Evolutionary conservation across 208 protist genomes (phyloP).

Genomic region (Wallacemonas sp.): DNA sequence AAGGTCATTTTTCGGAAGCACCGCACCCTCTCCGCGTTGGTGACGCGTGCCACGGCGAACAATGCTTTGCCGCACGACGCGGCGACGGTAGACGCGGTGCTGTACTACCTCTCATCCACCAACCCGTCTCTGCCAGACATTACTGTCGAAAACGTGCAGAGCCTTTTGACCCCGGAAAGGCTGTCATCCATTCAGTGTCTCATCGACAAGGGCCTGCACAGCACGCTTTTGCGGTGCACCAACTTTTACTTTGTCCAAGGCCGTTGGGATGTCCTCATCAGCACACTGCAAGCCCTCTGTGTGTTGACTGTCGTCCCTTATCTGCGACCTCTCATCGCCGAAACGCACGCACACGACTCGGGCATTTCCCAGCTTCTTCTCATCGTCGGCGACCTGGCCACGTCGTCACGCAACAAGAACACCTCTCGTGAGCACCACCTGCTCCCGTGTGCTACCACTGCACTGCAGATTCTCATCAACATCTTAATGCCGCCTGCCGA

Average conservation of each 20-base stretch:
- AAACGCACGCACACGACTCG: slow-evolving; percentile 66
- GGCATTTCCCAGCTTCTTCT: slow-evolving; percentile 78
- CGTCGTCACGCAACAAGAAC: slow-evolving; percentile 61
- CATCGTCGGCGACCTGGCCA: slow-evolving; percentile 71
- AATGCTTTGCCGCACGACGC: slow-evolving; percentile 72
- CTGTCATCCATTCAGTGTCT: slow-evolving; percentile 56
- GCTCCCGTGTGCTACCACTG: slow-evolving; percentile 62
- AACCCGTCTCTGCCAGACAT: slow-evolving; percentile 55
- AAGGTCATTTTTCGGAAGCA: slow-evolving; percentile 85
- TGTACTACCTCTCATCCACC: slow-evolving; percentile 63
- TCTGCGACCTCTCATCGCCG: slow-evolving; percentile 67
- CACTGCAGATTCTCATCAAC: slow-evolving; percentile 79
- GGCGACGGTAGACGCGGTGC: slow-evolving; percentile 67
- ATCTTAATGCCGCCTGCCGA: slow-evolving; percentile 69
- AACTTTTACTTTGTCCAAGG: slow-evolving; percentile 85
- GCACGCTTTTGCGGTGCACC: slow-evolving; percentile 62
- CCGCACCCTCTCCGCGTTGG: slow-evolving; percentile 58
- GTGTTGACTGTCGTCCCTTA: slow-evolving; percentile 77
- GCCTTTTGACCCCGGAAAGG: slow-evolving; percentile 67
- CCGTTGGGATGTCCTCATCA: slow-evolving; percentile 75
- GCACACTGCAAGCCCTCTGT: slow-evolving; percentile 68
- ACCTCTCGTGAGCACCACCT: slow-evolving; percentile 71
- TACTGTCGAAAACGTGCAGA: slow-evolving; percentile 77
- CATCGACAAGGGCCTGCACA: slow-evolving; percentile 68
- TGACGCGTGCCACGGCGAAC: slow-evolving; percentile 70